These are phyloP conservation scores for Metarhizium brunneum DNA, from an alignment of 2,329 filamentous ascomycete genomes.

Conservation along the genomic window DNA sequence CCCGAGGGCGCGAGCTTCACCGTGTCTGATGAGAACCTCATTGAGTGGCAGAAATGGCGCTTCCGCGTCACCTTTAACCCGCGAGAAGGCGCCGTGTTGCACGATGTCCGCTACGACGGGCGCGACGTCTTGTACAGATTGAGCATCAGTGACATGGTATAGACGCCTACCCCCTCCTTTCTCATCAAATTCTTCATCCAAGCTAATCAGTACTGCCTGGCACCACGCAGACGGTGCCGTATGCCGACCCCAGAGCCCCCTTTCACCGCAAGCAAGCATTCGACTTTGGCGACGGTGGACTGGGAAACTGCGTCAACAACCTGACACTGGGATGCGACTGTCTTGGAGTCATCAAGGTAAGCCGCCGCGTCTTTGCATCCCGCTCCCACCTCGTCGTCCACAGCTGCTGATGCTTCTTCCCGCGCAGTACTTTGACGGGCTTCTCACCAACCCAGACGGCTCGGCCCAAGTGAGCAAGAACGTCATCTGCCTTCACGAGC, in stretches of 20 bases:
- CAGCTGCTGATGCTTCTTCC: too few relatives aligned
- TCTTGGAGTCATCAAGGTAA: conserved; percentile 48
- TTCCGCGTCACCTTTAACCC: conserved; percentile 62
- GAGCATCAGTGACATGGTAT: conserved; percentile 58
- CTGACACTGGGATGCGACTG: conserved; percentile 60
- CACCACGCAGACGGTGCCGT: conserved; percentile 39
- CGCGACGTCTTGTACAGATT: conserved; percentile 47
- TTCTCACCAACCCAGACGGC: conserved; percentile 20
- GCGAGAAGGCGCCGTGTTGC: conserved; percentile 59
- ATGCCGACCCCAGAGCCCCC: conserved; percentile 50
- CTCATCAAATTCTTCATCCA: too few relatives aligned
- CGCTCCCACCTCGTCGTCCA: too few relatives aligned
- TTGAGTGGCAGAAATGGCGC: conserved; percentile 57
- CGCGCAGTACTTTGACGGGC: conserved; percentile 25
- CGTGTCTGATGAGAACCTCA: conserved; percentile 7
- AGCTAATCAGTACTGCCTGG: background rate
- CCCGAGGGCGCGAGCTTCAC: conserved; percentile 27
- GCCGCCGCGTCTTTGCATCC: background rate
- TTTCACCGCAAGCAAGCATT: conserved; percentile 65
- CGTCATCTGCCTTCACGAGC: conserved; percentile 24
- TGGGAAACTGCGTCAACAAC: conserved; percentile 59
- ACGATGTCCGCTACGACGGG: conserved; percentile 58
- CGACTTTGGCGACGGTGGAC: conserved; percentile 61
- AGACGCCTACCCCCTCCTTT: background rate
- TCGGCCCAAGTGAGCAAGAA: conserved; percentile 34